Percentiles rank a stretch among this genome's conserved stretches.
Conservation (phyloP, 768 basidiomycete species). For the Russula virescens region DNA sequence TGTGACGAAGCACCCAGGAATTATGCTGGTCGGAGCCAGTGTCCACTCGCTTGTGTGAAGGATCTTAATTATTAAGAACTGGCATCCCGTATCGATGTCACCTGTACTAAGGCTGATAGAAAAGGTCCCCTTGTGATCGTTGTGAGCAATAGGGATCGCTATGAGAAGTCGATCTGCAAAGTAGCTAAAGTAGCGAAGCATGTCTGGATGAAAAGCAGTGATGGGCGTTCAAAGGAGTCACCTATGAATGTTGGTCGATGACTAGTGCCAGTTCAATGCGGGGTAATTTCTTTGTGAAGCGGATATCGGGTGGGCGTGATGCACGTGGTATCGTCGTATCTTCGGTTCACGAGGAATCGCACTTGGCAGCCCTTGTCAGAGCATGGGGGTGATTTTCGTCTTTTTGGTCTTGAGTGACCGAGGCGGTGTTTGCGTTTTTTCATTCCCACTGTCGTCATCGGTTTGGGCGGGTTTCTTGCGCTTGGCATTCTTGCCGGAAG, state of each 20-base stretch:
- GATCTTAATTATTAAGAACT: neutral
- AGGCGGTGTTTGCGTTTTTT: neutral
- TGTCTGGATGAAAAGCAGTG: neutral
- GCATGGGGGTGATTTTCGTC: neutral
- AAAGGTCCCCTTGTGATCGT: neutral
- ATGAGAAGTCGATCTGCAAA: neutral
- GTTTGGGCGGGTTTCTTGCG: slow-evolving; percentile 32
- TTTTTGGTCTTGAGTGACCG: slow-evolving; percentile 2
- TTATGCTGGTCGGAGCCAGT: neutral
- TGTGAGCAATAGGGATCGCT: neutral
- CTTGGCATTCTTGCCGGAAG: slow-evolving; percentile 25
- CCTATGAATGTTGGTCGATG: neutral
- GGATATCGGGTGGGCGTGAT: neutral
- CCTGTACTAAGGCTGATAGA: neutral
- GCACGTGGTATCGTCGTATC: neutral
- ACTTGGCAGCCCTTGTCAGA: neutral
- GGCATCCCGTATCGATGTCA: neutral
- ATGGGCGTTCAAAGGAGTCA: neutral
- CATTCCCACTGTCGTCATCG: slow-evolving; percentile 28
- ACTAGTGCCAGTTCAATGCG: neutral
- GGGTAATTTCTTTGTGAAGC: neutral
- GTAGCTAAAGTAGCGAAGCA: neutral
- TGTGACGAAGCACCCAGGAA: neutral
- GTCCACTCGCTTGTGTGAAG: neutral
- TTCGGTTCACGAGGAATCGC: neutral